Evolutionary conservation across 2,329 filamentous ascomycete species (phyloP), one percentile per base, ranked within the genome.

Genomic region (Stagonosporopsis cucurbitacearum): DNA sequence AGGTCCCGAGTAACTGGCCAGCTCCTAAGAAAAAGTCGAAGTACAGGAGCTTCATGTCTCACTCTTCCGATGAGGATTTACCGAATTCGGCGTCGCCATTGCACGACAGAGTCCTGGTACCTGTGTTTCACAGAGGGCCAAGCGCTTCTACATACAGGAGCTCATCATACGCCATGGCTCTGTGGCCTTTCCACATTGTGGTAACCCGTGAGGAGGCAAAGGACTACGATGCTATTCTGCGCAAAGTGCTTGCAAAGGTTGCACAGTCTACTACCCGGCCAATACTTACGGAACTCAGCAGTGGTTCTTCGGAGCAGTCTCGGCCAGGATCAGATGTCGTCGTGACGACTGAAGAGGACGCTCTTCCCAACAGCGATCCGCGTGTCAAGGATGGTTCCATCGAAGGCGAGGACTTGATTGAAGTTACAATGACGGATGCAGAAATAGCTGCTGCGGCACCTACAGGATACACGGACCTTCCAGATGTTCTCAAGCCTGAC

Each of bases 371-470:
- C 4, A 85, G 84, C 9, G 89, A 90, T 62, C 81, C 84, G 20
- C 89, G 89, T 69, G 82, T 96, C 42, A 85, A 88, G 54, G 88
- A 91, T 40, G 84, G 86, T 25, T 96, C 93, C 3, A 84, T 96
- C 2, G 88, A 93, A 71, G 90, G 92, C 9, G 94, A 97, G 73
- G 93, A 97, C 58, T 86, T 97, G 68, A 90, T 98, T 6, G 91
- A 97, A 70, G 88, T 99, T 15, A 90, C 90, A 0, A 93, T 97
- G 88, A 87, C 86, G 49, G 88, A 92, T 65, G 70, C 70, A 15
- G 79, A 82, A 54, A 62, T 64, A 4, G 50, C 60, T 19, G 30
- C 57, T 20, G 54, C 61, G 22, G 71, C 73, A 9, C 30, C 33
- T 20, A 35, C 50, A 28, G 59, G 57, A 22, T 43, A 53, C 50